Evolutionary conservation across 257 asterid species (phyloP).

Genomic region (Avicennia marina): DNA sequence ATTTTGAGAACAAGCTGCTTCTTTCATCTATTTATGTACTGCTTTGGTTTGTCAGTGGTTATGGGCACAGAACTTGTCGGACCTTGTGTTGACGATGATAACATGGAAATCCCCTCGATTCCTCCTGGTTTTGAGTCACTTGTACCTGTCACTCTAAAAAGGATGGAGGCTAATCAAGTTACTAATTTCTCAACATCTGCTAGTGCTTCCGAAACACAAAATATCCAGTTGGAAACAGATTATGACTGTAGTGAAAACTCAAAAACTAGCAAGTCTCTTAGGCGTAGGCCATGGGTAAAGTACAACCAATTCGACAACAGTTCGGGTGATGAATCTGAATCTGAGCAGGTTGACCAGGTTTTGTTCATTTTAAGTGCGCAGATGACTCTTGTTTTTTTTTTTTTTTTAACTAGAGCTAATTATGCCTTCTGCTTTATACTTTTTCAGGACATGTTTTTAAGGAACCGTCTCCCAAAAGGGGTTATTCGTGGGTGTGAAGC

Average conservation of each 20-base stretch:
- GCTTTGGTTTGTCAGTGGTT: constrained; percentile 28
- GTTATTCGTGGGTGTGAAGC: constrained; percentile 82
- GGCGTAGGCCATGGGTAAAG: constrained; percentile 55
- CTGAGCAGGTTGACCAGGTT: constrained; percentile 53
- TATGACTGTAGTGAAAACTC: constrained; percentile 35
- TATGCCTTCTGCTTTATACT: constrained; percentile 7
- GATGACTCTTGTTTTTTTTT: neutral
- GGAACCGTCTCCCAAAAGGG: constrained; percentile 67
- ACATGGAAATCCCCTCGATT: constrained; percentile 63
- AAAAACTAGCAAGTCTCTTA: constrained; percentile 37
- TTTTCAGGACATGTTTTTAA: constrained; percentile 37
- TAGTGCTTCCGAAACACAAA: constrained; percentile 31
- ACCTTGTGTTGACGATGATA: constrained; percentile 63
- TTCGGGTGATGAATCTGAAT: constrained; percentile 66
- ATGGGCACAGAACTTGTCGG: constrained; percentile 83
- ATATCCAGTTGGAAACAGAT: constrained; percentile 36
- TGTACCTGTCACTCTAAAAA: constrained; percentile 60
- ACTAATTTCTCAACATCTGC: constrained; percentile 31
- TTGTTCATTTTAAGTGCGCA: constrained; percentile 2
- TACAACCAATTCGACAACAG: constrained; percentile 42
- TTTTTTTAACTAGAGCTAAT: constrained; percentile 10
- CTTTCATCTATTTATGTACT: constrained; percentile 12
- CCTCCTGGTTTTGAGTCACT: constrained; percentile 97
- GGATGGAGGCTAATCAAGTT: constrained; percentile 36
- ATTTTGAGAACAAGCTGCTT: too few species aligned